Evolutionary conservation across 805 yeast species (phyloP).

Genomic region (Candida orba): DNA sequence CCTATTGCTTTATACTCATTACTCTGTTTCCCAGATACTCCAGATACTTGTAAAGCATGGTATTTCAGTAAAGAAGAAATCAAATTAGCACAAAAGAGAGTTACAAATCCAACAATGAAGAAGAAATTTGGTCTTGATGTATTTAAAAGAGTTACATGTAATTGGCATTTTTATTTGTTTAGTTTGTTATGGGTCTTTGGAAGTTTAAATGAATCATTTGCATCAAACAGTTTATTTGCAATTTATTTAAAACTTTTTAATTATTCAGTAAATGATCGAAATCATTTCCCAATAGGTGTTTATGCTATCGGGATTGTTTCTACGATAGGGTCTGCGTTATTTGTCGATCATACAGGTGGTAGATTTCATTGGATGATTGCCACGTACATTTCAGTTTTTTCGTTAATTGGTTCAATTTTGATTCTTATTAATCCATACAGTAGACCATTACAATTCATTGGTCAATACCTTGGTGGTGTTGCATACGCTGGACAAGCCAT

Average conservation of each 20-base stretch:
- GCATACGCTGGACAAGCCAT: conserved; percentile 55
- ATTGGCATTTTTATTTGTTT: conserved; percentile 55
- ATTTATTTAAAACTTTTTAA: conserved; percentile 36
- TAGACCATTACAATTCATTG: conserved; percentile 37
- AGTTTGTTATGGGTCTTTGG: conserved; percentile 45
- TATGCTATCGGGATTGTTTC: conserved; percentile 44
- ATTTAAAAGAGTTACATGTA: conserved; percentile 37
- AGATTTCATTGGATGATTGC: conserved; percentile 48
- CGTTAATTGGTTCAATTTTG: conserved; percentile 42
- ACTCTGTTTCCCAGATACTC: conserved; percentile 52
- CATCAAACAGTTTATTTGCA: conserved; percentile 40
- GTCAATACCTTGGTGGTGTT: conserved; percentile 49
- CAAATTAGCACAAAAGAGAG: conserved; percentile 35
- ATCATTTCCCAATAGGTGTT: conserved; percentile 49
- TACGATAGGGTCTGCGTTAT: conserved; percentile 36
- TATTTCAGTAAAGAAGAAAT: conserved; percentile 36
- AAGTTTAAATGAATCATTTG: conserved; percentile 41
- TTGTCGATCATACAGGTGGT: conserved; percentile 35
- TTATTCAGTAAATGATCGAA: conserved; percentile 38
- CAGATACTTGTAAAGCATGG: conserved; percentile 36
- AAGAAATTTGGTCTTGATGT: conserved; percentile 30
- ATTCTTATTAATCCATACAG: conserved; percentile 34
- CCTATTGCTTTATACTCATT: conserved; percentile 53
- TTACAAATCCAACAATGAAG: conserved; percentile 31
- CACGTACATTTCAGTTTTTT: conserved; percentile 32